Evolutionary conservation across 148 eudicot genomes (phyloP), one percentile per base, ranked within the genome.

Genomic region (Rheum nobile): DNA sequence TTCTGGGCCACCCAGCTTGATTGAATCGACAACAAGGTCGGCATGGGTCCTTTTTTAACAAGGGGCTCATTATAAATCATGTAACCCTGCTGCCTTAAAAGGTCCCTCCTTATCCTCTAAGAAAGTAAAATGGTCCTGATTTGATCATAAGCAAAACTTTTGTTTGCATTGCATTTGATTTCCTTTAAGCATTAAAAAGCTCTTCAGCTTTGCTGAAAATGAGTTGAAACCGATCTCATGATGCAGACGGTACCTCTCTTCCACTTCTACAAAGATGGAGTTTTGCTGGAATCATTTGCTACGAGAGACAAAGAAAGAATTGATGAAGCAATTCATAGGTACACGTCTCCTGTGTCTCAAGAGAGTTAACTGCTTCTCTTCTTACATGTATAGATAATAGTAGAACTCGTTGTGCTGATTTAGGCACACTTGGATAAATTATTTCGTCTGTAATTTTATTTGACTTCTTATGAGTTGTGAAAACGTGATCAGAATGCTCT

Each of bases 301-400:
- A 94, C 98, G 72, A 86, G 97, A 78, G 98, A 91, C 81, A 91
- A 89, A 79, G 95, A 85, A 39, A 80, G 91, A 80, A 91, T 91
- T 19, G 82, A 71, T 65, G 89, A 79, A 73, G 96, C 97, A 41
- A 90, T 94, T 72, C 71, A 7, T 37, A 88, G 79, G 86, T 88
- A 94, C 82, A 82, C 86, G 31, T 80, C 84, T 79, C 76, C 87
- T 79, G 78, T 43, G 37, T 39, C 48, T 71, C 73, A 65, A 16
- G 39, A 65, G 41, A 32, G 38, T 32, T 65, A 65, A 65, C 32
- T 32, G 39, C 19, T 65, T 65, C 70, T 65, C 70, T 32, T 65
- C 70, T 16, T 65, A 34, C 41, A 65, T 65, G 70, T 65, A 65
- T 32, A 65, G 39, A 17, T 65, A 34, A 16, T 65, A 65, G 4